A percentile compares a stretch with the other conserved stretches of the same genome.
These are phyloP conservation scores for Candida sithepensis DNA, from an alignment of 805 yeast species.

Conservation along the genomic window DNA sequence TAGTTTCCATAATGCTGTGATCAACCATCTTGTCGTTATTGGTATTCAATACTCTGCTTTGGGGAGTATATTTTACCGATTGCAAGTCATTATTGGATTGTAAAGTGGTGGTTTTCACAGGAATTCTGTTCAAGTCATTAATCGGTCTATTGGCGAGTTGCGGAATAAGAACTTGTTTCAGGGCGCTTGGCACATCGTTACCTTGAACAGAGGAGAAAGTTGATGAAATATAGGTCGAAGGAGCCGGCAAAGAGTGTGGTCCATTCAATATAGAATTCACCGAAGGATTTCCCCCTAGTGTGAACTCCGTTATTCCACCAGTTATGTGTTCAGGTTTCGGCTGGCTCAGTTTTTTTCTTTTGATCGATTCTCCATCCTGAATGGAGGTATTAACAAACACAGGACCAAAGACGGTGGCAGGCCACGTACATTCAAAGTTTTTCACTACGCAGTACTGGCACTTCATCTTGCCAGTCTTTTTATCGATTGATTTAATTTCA, in stretches of 20 bases:
- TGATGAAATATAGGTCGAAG: background rate
- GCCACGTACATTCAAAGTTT: constrained; percentile 8
- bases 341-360: constrained; percentile 4
- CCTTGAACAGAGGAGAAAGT: background rate
- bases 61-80: background rate
- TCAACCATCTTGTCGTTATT: background rate
- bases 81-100: constrained; percentile 1
- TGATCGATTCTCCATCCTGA: constrained; percentile 7
- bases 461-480: constrained; percentile 5
- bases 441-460: constrained; percentile 8
- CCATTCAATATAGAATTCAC: background rate
- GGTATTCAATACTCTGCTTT: background rate
- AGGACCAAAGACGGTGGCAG: constrained; percentile 9
- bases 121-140: background rate
- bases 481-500: constrained; percentile 8
- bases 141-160: background rate
- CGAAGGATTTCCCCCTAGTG: background rate
- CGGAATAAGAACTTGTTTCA: background rate
- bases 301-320: background rate
- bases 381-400: constrained; percentile 7
- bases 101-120: background rate
- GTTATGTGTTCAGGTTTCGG: constrained; percentile 2
- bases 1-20: too few species aligned
- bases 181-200: background rate
- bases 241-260: background rate